Evolutionary conservation across 257 asterid species (phyloP).

Genomic region (Cordia subcordata): DNA sequence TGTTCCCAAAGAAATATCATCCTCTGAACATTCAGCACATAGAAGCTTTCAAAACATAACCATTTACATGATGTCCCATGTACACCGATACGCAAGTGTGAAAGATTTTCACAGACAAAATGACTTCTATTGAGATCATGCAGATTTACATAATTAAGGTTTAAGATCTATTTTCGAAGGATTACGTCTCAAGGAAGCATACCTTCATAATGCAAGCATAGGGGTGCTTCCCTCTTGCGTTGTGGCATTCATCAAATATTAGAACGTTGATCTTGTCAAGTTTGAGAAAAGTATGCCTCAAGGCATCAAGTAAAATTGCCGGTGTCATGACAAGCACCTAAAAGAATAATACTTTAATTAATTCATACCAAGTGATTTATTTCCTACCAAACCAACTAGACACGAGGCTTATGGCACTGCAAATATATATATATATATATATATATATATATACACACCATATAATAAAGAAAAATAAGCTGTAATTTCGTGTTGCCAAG

Average conservation of each 20-base stretch:
- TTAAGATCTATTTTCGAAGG: not conserved
- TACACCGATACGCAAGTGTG: not conserved
- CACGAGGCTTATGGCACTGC: too few species aligned
- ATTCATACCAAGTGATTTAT: too few species aligned
- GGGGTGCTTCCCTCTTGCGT: constrained; percentile 63
- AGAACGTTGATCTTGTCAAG: constrained; percentile 61
- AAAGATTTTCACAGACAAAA: constrained; percentile 46
- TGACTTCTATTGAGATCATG: constrained; percentile 36
- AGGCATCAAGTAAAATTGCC: constrained; percentile 60
- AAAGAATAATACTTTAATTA: constrained; percentile 7
- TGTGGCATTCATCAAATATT: constrained; percentile 83
- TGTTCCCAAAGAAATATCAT: too few species aligned
- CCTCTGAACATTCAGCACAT: too few species aligned
- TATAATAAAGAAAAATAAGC: too few species aligned
- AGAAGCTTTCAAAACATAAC: not conserved
- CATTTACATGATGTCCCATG: not conserved
- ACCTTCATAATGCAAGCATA: constrained; percentile 85
- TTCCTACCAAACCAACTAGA: too few species aligned
- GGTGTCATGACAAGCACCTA: constrained; percentile 98
- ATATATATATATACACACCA: too few species aligned
- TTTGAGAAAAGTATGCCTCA: constrained; percentile 55
- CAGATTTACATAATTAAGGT: not conserved
- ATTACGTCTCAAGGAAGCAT: constrained; percentile 2
- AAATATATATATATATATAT: too few species aligned
- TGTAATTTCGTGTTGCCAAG: too few species aligned